A percentile compares a stretch with the other conserved stretches of the same genome.
phyloP scores from a whole-genome alignment of 345 rosid species.

The Gossypium herbaceum region DNA sequence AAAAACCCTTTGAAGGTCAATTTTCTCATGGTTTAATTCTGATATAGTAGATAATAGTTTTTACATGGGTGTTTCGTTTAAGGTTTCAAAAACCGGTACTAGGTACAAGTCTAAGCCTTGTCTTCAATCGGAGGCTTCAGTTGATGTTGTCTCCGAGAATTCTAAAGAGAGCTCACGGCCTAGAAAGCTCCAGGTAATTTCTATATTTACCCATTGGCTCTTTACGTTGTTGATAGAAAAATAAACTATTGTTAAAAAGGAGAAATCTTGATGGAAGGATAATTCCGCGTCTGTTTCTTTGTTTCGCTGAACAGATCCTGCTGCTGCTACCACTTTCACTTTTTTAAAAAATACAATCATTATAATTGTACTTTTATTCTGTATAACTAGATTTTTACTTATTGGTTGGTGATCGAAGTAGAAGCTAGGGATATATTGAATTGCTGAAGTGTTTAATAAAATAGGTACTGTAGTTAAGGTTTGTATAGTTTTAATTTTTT shows the following conservation, averaged over 20 bases:
- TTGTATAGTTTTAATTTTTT: not conserved
- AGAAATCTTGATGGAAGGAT: not conserved
- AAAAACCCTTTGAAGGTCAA: not conserved
- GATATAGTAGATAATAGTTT: not conserved
- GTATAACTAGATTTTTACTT: not conserved
- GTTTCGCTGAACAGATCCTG: slow-evolving; percentile 3
- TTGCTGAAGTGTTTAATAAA: not conserved
- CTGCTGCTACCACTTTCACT: not conserved
- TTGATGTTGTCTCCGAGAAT: slow-evolving; percentile 34
- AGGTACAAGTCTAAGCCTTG: slow-evolving; percentile 54
- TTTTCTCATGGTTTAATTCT: not conserved
- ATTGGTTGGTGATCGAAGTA: not conserved
- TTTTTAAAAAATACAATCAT: not conserved
- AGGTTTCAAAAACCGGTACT: slow-evolving; percentile 57
- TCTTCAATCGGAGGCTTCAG: slow-evolving; percentile 32
- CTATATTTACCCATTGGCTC: not conserved
- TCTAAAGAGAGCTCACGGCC: slow-evolving; percentile 31
- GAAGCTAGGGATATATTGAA: not conserved
- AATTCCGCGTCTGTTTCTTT: not conserved
- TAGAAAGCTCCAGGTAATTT: slow-evolving; percentile 45
- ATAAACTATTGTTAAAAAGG: not conserved
- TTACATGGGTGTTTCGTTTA: slow-evolving; percentile 67
- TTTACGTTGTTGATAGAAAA: not conserved
- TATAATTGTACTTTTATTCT: not conserved
- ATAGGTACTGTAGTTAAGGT: not conserved